Base-by-base conservation (phyloP, 164 flowering plant species). In the Nelumbo lutea region DNA sequence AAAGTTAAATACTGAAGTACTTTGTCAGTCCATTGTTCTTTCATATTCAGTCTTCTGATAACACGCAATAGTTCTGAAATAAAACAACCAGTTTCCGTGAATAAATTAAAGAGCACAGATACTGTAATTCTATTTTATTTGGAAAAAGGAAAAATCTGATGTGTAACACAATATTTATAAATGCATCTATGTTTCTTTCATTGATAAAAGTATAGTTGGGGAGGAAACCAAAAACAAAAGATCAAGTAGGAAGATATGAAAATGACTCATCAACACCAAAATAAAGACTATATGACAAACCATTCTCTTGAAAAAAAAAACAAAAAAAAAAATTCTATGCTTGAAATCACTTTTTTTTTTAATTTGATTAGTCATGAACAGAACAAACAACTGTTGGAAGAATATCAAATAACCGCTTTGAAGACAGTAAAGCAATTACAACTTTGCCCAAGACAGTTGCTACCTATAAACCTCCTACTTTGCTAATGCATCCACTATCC, bases 11-110 rank as follows among this genome's bases (percentile, higher is more conserved):
- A 80, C 65, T 87, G 96, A 72, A 95, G 91, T 65, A 84, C 75
- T 56, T 75, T 56, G 75, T 88, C 96, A 15, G 77, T 79, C 84
- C 85, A 80, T 70, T 78, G 90, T 70, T 90, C 94, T 77, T 88
- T 90, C 87, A 89, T 74, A 57, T 81, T 82, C 76, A 92, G 80
- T 72, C 99, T 88, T 84, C 90, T 87, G 72, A 88, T 83, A 39
- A 86, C 90, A 65, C 97, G 93, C 72, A 95, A 70, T 62, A 95
- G 79, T 66, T 92, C 97, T 95, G 91, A 48, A 79, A 73, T 68
- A 42, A 78, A 74, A 64, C 2, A 27, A 73, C 44, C 68, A 63
- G 53, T 27, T 47, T 39, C 59, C 56, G 42, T 38, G 52, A 64
- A 9, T 58, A 50, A 43, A 56, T 13, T 39, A 27, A 53, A 50